Conservation (phyloP, 768 basidiomycete species). For the Grammothele lineata region DNA sequence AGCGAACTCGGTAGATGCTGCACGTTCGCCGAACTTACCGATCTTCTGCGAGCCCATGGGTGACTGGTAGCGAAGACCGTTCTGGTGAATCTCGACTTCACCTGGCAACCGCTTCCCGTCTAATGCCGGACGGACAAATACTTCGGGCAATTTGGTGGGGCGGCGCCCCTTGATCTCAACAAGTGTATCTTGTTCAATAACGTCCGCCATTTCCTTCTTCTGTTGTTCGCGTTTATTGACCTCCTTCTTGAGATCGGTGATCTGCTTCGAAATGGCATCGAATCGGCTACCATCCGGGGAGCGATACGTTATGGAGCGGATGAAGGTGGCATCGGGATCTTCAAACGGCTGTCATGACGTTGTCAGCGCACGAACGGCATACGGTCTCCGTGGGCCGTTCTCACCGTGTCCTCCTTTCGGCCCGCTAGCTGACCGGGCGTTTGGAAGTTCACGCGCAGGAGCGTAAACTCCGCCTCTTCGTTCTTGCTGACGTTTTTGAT, state of each 20-base stretch:
- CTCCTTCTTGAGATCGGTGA: constrained; percentile 93
- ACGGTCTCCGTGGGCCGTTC: constrained; percentile 40
- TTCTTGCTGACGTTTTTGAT: constrained; percentile 98
- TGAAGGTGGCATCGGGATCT: constrained; percentile 93
- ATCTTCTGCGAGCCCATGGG: constrained; percentile 86
- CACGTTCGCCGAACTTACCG: constrained; percentile 47
- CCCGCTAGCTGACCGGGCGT: constrained; percentile 96
- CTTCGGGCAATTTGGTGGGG: constrained; percentile 83
- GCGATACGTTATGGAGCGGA: constrained; percentile 92
- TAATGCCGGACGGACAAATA: constrained; percentile 88
- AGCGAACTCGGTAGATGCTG: no score
- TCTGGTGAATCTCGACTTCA: constrained; percentile 98
- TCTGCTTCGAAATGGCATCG: constrained; percentile 83
- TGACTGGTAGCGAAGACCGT: constrained; percentile 91
- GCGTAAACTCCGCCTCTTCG: constrained; percentile 93
- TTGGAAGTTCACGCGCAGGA: constrained; percentile 96
- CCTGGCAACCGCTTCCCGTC: constrained; percentile 95
- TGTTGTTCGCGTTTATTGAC: constrained; percentile 97
- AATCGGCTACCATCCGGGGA: constrained; percentile 88
- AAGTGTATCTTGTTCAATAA: constrained; percentile 89
- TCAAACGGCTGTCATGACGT: constrained; percentile 74
- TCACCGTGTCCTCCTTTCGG: constrained; percentile 98
- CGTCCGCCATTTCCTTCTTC: constrained; percentile 97
- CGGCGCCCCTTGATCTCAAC: constrained; percentile 86
- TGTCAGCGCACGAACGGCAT: no score